Percentiles rank a stretch among this genome's conserved stretches.
These are phyloP conservation scores for Mycena latifolia DNA, from an alignment of 768 basidiomycete genomes.

Conservation along the genomic window DNA sequence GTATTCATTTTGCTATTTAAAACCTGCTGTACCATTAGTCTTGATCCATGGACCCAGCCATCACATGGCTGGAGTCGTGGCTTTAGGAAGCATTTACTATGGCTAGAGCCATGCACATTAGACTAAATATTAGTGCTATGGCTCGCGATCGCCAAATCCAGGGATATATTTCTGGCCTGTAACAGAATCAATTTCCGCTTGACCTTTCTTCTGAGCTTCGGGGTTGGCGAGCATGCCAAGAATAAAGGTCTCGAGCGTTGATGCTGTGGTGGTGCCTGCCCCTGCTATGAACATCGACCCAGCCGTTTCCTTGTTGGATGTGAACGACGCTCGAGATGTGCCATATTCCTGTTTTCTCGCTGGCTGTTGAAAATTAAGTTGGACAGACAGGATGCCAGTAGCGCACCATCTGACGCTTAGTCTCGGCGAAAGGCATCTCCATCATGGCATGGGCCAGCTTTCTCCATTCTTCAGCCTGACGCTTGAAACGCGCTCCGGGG, in stretches of 20 bases:
- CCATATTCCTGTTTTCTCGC: conserved; percentile 10
- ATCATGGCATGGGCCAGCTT: background rate
- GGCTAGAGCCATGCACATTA: too few species aligned
- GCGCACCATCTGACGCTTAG: conserved; percentile 15
- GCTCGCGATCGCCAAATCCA: background rate
- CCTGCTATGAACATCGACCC: conserved; percentile 17
- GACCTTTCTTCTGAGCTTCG: conserved; percentile 2
- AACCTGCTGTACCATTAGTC: too few species aligned
- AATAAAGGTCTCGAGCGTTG: conserved; percentile 6
- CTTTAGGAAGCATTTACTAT: too few species aligned
- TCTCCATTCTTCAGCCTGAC: conserved; percentile 6
- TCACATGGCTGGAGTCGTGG: too few species aligned
- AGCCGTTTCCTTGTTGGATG: background rate
- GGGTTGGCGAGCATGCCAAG: conserved; percentile 6
- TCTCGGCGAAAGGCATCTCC: conserved; percentile 15
- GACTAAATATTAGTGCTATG: too few species aligned
- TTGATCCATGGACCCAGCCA: too few species aligned
- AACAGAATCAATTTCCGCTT: conserved; percentile 7
- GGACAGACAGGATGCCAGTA: too few species aligned
- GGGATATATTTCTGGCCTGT: background rate
- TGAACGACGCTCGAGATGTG: conserved; percentile 6
- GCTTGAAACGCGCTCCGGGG: conserved; percentile 12
- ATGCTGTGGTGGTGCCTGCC: conserved; percentile 11
- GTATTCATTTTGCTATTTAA: too few species aligned
- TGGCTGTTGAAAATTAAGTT: too few species aligned